Evolutionary conservation across 257 asterid genomes (phyloP).

Genomic region (Forsythia suspensa): DNA sequence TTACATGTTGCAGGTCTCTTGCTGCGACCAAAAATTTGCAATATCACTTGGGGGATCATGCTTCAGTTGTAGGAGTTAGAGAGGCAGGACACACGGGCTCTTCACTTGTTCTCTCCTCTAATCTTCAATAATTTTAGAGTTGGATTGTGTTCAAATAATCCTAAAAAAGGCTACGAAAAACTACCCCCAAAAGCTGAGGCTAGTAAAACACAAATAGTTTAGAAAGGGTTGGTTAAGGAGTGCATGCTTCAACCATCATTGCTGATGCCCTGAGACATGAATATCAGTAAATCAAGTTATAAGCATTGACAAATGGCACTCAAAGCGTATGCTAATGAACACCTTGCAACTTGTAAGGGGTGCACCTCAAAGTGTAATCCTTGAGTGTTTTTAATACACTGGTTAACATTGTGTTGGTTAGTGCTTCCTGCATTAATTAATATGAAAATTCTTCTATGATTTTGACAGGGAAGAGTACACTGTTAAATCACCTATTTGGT

Average conservation of each 20-base stretch:
- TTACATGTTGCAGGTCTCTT: neutral
- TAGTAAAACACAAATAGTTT: neutral
- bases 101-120: neutral
- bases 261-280: neutral
- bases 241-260: neutral
- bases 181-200: neutral
- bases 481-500: conserved; percentile 76
- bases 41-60: neutral
- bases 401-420: neutral
- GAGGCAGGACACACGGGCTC: neutral
- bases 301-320: neutral
- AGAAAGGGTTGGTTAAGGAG: neutral
- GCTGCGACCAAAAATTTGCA: neutral
- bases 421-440: conserved; percentile 9
- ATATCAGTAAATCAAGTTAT: neutral
- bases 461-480: conserved; percentile 89
- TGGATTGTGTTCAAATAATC: neutral
- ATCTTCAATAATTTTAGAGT: neutral
- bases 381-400: neutral
- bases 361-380: neutral
- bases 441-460: conserved; percentile 15
- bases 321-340: neutral
- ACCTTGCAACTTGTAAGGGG: neutral
- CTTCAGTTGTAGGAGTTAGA: neutral
- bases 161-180: neutral